Evolutionary conservation across 768 basidiomycete species (phyloP), one percentile per base, ranked within the genome.

Genomic region (Pilatotrama ljubarskyi): DNA sequence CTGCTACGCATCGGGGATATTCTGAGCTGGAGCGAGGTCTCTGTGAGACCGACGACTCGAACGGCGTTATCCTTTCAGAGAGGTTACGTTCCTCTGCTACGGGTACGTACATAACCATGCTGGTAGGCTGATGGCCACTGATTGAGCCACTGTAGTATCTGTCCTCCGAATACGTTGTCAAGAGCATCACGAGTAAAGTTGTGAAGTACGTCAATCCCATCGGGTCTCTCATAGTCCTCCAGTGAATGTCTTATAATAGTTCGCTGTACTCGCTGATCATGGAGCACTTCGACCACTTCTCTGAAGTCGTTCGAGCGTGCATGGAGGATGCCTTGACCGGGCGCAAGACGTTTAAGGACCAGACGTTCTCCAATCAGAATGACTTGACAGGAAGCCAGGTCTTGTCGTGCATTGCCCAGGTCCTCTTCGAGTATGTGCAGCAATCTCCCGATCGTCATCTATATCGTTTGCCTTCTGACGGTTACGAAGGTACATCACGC

Each of bases 351-450:
- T 75, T 68, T 68, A 72, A n/a, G 61, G 77, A 66, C 71, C 76
- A 71, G 32, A 37, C 42, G 18, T 37, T 44, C 0, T 11, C 41
- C 35, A 32, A 20, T 24, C n/a, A n/a, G n/a, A n/a, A 64, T 1
- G 62, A 66, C n/a, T 68, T 73, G 10, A 63, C 74, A 11, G 82
- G 80, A 2, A 66, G 68, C 8, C 76, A 80, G 51, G 68, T 84
- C 0, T 73, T 87, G 11, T 75, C 73, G 5, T 77, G 82, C 1
- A 72, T 87, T 4, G 67, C 76, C 3, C 76, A 73, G 4, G 70
- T 85, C 10, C 71, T 86, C 44, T 77, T 79, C 40, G 82, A 86
- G 86, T 86, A 63, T 9, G 80, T 70, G n/a, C n/a, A n/a, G n/a
- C n/a, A n/a, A n/a, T n/a, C n/a, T n/a, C n/a, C n/a, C n/a, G n/a